Percentiles rank a stretch among this genome's conserved stretches.
phyloP scores from a whole-genome alignment of 805 yeast genomes.

The Vanderwaltozyma tropicalis region DNA sequence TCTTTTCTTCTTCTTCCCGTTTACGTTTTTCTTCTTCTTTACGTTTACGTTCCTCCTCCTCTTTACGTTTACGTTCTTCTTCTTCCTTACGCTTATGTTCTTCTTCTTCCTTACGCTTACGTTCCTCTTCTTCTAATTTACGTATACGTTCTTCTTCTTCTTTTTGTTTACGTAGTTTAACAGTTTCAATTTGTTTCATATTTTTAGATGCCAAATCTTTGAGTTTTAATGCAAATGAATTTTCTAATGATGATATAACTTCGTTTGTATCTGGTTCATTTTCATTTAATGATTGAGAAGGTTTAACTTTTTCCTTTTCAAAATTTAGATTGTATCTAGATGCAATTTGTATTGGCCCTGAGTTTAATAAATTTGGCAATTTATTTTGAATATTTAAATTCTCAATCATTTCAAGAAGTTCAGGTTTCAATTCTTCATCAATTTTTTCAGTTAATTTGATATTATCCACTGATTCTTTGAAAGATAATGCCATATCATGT shows the following conservation, averaged over 20 bases:
- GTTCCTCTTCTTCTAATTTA: constrained; percentile 3
- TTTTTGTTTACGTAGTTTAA: constrained; percentile 2
- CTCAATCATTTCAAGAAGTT: not conserved
- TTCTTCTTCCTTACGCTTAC: constrained; percentile 2
- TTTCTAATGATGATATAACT: constrained; percentile 4
- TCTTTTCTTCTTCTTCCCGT: constrained; percentile 27
- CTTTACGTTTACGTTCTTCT: constrained; percentile 14
- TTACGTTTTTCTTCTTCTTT: constrained; percentile 17
- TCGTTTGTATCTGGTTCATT: not conserved
- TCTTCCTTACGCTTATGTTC: constrained; percentile 25
- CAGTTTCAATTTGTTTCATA: constrained; percentile 1
- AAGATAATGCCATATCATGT: not conserved
- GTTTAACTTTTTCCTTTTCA: too few relatives aligned
- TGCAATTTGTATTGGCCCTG: not conserved
- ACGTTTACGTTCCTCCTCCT: constrained; percentile 1
- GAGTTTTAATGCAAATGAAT: constrained; percentile 6
- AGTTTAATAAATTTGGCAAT: not conserved
- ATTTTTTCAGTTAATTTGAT: not conserved
- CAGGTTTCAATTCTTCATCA: not conserved
- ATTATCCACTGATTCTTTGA: not conserved
- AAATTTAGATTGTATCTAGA: too few relatives aligned
- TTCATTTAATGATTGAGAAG: not conserved
- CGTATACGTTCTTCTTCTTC: constrained; percentile 3
- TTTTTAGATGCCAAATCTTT: constrained; percentile 6
- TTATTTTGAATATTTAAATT: constrained; percentile 1